Conservation (phyloP, 139 green algal genomes). For the Coelastrella sp. region DNA sequence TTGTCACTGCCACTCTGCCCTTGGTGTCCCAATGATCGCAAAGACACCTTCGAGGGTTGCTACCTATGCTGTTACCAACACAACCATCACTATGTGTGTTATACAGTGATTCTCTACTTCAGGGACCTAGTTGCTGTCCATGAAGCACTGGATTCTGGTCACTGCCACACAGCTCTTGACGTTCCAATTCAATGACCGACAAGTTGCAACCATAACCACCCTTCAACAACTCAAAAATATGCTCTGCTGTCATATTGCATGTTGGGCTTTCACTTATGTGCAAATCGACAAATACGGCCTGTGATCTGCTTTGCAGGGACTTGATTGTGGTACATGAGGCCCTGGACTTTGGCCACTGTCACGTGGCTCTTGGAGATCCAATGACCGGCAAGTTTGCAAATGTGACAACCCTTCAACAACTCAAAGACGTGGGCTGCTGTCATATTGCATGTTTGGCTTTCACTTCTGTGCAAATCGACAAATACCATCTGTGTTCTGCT, state of each 20-base stretch:
- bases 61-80: too few relatives aligned
- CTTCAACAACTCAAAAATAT: background rate
- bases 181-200: too few relatives aligned
- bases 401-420: conserved; percentile 62
- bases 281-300: background rate
- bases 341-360: conserved; percentile 94
- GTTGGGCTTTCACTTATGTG: background rate
- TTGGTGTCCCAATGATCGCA: too few relatives aligned
- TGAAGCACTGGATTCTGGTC: conserved; percentile 61
- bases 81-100: too few relatives aligned
- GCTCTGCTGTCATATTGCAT: background rate
- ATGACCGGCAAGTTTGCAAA: conserved; percentile 77
- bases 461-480: background rate
- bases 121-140: conserved; percentile 93
- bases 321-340: conserved; percentile 95
- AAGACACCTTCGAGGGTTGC: too few relatives aligned
- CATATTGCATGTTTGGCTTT: background rate
- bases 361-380: conserved; percentile 95
- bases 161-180: too few relatives aligned
- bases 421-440: background rate
- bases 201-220: too few relatives aligned
- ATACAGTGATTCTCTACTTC: too few relatives aligned
- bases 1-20: too few relatives aligned
- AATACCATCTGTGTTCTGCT: background rate
- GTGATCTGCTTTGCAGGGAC: conserved; percentile 58